These are phyloP conservation scores for Raphanus sativus DNA, from an alignment of 345 rosid genomes.

Conservation along the genomic window DNA sequence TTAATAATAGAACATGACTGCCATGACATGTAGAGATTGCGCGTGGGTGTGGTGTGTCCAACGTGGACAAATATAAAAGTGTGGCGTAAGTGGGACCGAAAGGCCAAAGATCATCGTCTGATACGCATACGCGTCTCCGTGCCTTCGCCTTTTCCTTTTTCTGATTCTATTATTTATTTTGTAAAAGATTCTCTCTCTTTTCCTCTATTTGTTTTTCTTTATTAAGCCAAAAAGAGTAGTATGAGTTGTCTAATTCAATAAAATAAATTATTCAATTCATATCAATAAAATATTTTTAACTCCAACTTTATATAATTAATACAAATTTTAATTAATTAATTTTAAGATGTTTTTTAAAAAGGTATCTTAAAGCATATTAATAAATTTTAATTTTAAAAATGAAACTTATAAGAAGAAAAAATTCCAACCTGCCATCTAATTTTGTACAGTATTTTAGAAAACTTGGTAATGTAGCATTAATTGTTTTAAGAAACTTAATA, in stretches of 20 bases:
- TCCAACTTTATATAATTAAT: not conserved
- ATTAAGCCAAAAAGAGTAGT: not conserved
- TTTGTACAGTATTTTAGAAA: not conserved
- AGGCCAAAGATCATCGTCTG: not conserved
- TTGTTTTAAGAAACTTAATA: not conserved
- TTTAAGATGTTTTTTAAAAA: not conserved
- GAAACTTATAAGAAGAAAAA: not conserved
- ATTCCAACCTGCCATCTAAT: not conserved
- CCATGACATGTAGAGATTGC: not conserved
- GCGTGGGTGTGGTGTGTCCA: slow-evolving; percentile 13
- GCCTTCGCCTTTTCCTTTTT: slow-evolving; percentile 11
- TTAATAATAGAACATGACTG: not conserved
- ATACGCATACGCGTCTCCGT: slow-evolving; percentile 23
- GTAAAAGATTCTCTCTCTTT: slow-evolving; percentile 13
- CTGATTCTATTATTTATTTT: slow-evolving; percentile 16
- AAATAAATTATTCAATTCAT: not conserved
- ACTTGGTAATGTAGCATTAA: not conserved
- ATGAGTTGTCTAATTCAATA: not conserved
- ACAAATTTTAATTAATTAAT: not conserved
- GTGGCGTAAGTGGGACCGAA: not conserved
- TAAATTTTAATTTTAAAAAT: not conserved
- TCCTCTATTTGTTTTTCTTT: not conserved
- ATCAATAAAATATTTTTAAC: not conserved
- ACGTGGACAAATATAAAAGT: slow-evolving; percentile 16
- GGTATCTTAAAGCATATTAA: not conserved